These are phyloP conservation scores for Eucalyptus polybractea DNA, from an alignment of 345 rosid genomes.

Conservation along the genomic window DNA sequence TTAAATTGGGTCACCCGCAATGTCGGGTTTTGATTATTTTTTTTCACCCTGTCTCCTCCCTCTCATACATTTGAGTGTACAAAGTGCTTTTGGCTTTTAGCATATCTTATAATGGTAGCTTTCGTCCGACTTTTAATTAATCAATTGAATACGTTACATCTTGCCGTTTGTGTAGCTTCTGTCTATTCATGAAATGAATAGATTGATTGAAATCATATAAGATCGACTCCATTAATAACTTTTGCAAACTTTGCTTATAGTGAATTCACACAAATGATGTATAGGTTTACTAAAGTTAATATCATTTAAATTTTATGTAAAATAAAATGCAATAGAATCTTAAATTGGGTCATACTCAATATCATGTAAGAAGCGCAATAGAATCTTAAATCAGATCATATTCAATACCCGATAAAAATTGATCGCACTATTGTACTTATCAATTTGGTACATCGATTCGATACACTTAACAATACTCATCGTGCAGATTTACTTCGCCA, in stretches of 20 bases:
- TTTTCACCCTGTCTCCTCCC: neutral
- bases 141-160: neutral
- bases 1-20: neutral
- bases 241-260: accelerated
- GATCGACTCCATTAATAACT: neutral
- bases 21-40: neutral
- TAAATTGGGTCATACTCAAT: neutral
- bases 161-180: neutral
- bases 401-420: neutral
- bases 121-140: neutral
- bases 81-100: neutral
- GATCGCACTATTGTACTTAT: neutral
- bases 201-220: neutral
- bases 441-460: neutral
- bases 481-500: neutral
- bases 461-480: neutral
- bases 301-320: neutral
- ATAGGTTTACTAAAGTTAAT: neutral
- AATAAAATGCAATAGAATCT: neutral
- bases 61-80: neutral
- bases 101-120: neutral
- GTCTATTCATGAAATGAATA: neutral
- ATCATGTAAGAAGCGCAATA: neutral
- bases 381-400: neutral
- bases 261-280: neutral